Base-by-base conservation (phyloP, 2,329 filamentous ascomycete genomes). In the Alternaria viburni region DNA sequence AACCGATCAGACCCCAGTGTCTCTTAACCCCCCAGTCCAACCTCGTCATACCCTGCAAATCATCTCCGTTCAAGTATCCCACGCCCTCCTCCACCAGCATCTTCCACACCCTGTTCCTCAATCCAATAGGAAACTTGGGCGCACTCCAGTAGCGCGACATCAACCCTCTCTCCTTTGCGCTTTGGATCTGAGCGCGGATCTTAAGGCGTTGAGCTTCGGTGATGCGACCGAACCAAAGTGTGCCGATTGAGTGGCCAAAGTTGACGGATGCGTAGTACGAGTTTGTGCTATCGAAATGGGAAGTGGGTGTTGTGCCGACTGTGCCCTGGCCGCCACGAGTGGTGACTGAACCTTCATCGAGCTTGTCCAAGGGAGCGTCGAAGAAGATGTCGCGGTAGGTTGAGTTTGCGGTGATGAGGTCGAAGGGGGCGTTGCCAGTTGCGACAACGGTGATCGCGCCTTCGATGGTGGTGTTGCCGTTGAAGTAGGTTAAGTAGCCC, bases 201-300 rank as follows among this genome's bases (percentile, higher is more conserved):
- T 77, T 73, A 0, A 81, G 69, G 51, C 85, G 74, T 66, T 88
- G 86, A 5, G 67, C 59, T 1, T 74, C 59, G 0, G 81, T 84
- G 2, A 91, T 74, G 3, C 78, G 79, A 5, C 83, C 84, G 72
- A 75, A 83, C 81, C 76, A 84, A 49, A 82, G 79, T 54, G 74
- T 77, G 3, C 88, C 90, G 13, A 92, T 82, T 1, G 84, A 75
- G 4, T 77, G 72, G 17, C 77, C 79, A 72, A 92, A 89, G 15
- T 86, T 84, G 4, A 85, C 83, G 51, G 86, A 89, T 17, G 90
- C 88, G 76, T 91, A 92, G 78, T 88, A 89, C 4, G 88, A 90
- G 75, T 91, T 92, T 17, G 80, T 79, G 0, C 76, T 75, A 66
- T 82, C 79, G 26, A 82, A 78, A 3, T 71, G 71, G 30, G 81